A percentile compares a stretch with the other conserved stretches of the same genome.
Conservation (phyloP, 2,329 filamentous ascomycete genomes). For the Cladosporium velox region DNA sequence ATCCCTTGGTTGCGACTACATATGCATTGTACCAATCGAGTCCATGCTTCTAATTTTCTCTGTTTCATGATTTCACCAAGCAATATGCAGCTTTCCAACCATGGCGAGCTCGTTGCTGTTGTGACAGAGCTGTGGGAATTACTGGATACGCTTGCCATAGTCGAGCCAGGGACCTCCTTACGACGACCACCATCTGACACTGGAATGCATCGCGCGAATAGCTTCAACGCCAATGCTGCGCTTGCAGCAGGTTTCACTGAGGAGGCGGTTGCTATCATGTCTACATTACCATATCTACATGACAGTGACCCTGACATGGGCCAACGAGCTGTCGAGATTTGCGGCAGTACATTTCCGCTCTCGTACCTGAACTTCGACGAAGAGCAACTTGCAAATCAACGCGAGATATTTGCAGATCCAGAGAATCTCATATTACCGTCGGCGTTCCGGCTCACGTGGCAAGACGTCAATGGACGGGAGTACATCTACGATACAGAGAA, state of each 20-base stretch:
- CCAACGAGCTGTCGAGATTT: neutral
- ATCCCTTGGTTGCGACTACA: neutral
- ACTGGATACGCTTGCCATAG: neutral
- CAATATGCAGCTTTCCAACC: neutral
- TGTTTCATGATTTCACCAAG: neutral
- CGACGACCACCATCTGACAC: neutral
- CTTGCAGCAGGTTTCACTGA: neutral
- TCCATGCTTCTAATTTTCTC: neutral
- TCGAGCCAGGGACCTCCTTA: neutral
- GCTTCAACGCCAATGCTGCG: neutral
- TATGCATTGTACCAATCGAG: neutral
- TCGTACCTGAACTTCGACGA: neutral
- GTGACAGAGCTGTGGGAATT: neutral
- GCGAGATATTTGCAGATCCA: neutral
- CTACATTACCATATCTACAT: neutral
- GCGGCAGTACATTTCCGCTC: neutral
- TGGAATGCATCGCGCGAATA: neutral
- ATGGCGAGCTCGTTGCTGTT: slow-evolving; percentile 5
- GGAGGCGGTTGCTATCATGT: neutral
- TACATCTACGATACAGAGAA: slow-evolving; percentile 4
- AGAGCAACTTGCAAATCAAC: neutral
- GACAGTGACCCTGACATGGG: neutral
- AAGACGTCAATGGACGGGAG: neutral
- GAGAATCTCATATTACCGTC: neutral
- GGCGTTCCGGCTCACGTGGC: neutral